A percentile compares a stretch with the other conserved stretches of the same genome.
Evolutionary conservation across 2,329 filamentous ascomycete genomes (phyloP).

Genomic region (Alternaria longipes): DNA sequence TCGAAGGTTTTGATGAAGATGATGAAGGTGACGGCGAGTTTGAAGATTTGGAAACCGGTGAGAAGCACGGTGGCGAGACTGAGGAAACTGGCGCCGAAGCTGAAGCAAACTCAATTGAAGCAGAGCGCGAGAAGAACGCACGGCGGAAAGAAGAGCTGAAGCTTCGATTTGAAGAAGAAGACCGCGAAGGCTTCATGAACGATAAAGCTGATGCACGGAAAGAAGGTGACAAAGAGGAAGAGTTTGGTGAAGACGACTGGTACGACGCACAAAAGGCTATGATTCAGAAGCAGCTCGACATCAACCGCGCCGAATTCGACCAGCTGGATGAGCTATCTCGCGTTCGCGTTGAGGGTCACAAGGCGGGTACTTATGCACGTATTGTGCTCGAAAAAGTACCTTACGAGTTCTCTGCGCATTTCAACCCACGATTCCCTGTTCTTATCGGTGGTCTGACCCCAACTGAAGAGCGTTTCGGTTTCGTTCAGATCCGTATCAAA

Average conservation of each 20-base stretch:
- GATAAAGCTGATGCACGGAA: slow-evolving; percentile 81
- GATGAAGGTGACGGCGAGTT: slow-evolving; percentile 80
- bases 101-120: slow-evolving; percentile 71
- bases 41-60: slow-evolving; percentile 83
- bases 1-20: slow-evolving; percentile 66
- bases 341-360: slow-evolving; percentile 85
- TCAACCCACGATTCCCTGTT: slow-evolving; percentile 82
- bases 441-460: slow-evolving; percentile 90
- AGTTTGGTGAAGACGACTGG: slow-evolving; percentile 98
- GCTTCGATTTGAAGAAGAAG: slow-evolving; percentile 94
- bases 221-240: slow-evolving; percentile 73
- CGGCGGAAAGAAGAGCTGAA: slow-evolving; percentile 93
- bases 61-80: slow-evolving; percentile 60
- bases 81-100: slow-evolving; percentile 54
- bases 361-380: slow-evolving; percentile 91
- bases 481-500: slow-evolving; percentile 95
- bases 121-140: slow-evolving; percentile 90
- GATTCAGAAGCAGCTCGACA: slow-evolving; percentile 93
- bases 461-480: slow-evolving; percentile 95
- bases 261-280: slow-evolving; percentile 96
- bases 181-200: slow-evolving; percentile 93
- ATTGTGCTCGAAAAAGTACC: slow-evolving; percentile 90
- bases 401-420: slow-evolving; percentile 85
- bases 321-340: slow-evolving; percentile 85
- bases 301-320: slow-evolving; percentile 95